phyloP scores from a whole-genome alignment of 768 basidiomycete species.

The Serendipita sp. region DNA sequence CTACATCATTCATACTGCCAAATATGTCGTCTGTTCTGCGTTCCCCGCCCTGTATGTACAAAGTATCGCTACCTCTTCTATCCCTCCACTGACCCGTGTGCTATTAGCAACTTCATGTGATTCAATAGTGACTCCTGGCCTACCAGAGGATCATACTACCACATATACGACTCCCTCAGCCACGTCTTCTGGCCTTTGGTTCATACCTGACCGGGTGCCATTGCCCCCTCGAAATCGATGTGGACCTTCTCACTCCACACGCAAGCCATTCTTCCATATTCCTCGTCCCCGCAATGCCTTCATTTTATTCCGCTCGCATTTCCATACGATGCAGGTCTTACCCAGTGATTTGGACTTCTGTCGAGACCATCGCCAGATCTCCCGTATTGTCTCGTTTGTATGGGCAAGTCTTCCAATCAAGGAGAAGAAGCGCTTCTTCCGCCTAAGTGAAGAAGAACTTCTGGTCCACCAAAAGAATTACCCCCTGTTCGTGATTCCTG shows the following conservation, averaged over 20 bases:
- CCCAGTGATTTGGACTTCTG: not conserved
- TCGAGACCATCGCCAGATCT: not conserved
- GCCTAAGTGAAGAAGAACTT: not conserved
- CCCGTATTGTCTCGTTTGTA: not conserved
- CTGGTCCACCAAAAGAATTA: not conserved
- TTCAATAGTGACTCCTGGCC: too few species aligned
- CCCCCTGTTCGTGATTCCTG: not conserved
- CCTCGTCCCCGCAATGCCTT: constrained; percentile 31
- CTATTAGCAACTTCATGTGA: too few species aligned
- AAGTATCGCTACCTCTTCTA: too few species aligned
- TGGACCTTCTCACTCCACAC: not conserved
- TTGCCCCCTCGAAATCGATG: not conserved
- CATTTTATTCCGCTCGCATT: constrained; percentile 28
- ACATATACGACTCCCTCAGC: not conserved
- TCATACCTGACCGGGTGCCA: not conserved
- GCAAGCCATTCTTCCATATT: constrained; percentile 17
- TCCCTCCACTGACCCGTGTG: too few species aligned
- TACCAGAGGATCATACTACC: too few species aligned
- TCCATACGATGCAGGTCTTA: constrained; percentile 14
- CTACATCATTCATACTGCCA: too few species aligned
- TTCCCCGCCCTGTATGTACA: too few species aligned
- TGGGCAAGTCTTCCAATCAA: not conserved
- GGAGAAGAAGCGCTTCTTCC: not conserved
- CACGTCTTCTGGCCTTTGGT: not conserved
- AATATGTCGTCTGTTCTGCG: too few species aligned